Conservation (phyloP, 148 eudicot species). For the Euryodendron excelsum region DNA sequence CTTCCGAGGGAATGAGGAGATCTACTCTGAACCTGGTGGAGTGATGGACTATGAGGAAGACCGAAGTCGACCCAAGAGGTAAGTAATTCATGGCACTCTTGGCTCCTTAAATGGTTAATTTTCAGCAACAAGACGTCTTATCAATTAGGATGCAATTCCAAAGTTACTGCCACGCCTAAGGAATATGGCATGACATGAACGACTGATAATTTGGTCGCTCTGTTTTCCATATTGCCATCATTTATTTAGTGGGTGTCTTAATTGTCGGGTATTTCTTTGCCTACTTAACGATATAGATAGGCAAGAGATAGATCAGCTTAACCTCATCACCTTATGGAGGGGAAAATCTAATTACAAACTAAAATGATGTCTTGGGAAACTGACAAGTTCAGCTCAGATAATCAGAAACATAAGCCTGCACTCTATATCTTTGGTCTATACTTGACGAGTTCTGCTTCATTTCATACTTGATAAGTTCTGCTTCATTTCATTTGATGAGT, state of each 20-base stretch:
- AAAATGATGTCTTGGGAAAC: not conserved
- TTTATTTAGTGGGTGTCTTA: not conserved
- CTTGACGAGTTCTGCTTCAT: too few species aligned
- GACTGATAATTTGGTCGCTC: not conserved
- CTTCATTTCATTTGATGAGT: not conserved
- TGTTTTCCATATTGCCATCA: not conserved
- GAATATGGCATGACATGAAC: not conserved
- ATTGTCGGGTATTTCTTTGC: not conserved
- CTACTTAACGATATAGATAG: not conserved
- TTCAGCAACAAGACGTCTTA: too few species aligned
- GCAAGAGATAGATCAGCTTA: not conserved
- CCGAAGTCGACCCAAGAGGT: conserved; percentile 90
- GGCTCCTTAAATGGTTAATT: not conserved
- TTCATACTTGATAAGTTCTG: too few species aligned
- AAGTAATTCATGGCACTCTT: conserved; percentile 36
- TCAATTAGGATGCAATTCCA: not conserved
- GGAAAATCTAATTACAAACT: not conserved
- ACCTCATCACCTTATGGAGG: not conserved
- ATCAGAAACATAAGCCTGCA: too few species aligned
- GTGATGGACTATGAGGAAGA: conserved; percentile 97
- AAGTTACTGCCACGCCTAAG: not conserved
- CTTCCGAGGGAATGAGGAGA: conserved; percentile 87
- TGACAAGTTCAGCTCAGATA: not conserved
- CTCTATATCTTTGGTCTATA: not conserved
- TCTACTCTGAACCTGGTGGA: conserved; percentile 86